These are phyloP conservation scores for Cystobasidiaceae sp. DNA, from an alignment of 1,284 basidiomycete species.

Conservation along the genomic window DNA sequence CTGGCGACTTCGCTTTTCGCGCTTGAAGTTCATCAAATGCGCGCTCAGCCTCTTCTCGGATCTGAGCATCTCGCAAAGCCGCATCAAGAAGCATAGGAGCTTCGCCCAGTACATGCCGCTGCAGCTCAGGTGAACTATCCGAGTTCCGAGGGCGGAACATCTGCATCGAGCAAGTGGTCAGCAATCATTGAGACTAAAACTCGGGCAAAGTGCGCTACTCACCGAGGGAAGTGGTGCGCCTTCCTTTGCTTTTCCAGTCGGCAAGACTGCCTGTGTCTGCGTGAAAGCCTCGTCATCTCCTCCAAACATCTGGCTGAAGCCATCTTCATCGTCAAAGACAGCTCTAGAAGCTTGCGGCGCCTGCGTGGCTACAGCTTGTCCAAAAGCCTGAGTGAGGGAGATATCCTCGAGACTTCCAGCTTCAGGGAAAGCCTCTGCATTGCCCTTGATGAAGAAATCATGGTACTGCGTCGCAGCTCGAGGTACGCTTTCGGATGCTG, in stretches of 20 bases:
- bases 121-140: constrained; percentile 5
- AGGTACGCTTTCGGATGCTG: neutral
- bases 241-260: neutral
- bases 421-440: neutral
- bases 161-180: neutral
- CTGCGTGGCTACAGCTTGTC: constrained; percentile 13
- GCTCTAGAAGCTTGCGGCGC: neutral
- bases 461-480: constrained; percentile 8
- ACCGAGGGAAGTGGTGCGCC: constrained; percentile 1
- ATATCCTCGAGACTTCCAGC: neutral
- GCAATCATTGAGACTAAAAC: neutral
- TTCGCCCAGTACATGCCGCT: constrained; percentile 11
- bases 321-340: neutral
- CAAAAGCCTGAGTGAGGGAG: constrained; percentile 27
- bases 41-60: constrained; percentile 19
- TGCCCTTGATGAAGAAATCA: constrained; percentile 2
- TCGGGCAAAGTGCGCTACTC: neutral
- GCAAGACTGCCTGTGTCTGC: neutral
- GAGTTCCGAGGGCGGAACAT: constrained; percentile 13
- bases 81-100: constrained; percentile 20
- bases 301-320: constrained; percentile 23
- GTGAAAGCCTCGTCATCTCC: constrained; percentile 3
- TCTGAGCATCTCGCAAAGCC: constrained; percentile 17
- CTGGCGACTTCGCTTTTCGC: neutral
- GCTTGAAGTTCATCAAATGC: constrained; percentile 2